Percentiles rank a stretch among this genome's conserved stretches.
phyloP scores from a whole-genome alignment of 495 filamentous ascomycete species.

The Articulospora tetracladia region DNA sequence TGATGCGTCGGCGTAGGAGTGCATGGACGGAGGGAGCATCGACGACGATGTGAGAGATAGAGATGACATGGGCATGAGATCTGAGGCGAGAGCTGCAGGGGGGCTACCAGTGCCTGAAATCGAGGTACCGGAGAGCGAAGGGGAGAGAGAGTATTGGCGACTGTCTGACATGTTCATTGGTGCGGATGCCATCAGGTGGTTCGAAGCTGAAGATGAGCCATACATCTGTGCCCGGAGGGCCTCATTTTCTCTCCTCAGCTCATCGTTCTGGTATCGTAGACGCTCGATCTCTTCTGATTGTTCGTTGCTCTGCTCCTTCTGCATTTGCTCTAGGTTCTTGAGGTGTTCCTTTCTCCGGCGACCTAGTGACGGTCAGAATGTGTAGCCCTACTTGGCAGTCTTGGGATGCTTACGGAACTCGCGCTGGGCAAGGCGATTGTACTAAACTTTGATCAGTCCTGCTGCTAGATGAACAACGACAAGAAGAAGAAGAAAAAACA shows the following conservation, averaged over 20 bases:
- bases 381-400: not conserved
- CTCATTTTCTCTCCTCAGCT: constrained; percentile 32
- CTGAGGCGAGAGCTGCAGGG: constrained; percentile 22
- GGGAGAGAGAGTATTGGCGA: constrained; percentile 26
- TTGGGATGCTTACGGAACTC: constrained; percentile 27
- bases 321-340: constrained; percentile 33
- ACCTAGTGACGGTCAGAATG: constrained; percentile 18
- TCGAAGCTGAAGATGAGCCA: constrained; percentile 20
- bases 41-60: constrained; percentile 28
- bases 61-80: constrained; percentile 27
- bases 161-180: constrained; percentile 11
- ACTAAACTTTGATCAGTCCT: constrained; percentile 12
- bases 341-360: constrained; percentile 36
- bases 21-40: constrained; percentile 23
- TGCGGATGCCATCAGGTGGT: constrained; percentile 15
- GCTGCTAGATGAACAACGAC: not conserved
- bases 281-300: constrained; percentile 35
- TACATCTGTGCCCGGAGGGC: constrained; percentile 26
- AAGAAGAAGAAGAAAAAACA: not conserved
- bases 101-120: constrained; percentile 25
- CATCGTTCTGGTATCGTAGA: constrained; percentile 28
- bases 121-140: constrained; percentile 24
- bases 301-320: constrained; percentile 30
- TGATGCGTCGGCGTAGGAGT: constrained; percentile 21
- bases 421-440: constrained; percentile 30